Conservation (phyloP, 2,329 filamentous ascomycete species). For the Diaporthe citri region DNA sequence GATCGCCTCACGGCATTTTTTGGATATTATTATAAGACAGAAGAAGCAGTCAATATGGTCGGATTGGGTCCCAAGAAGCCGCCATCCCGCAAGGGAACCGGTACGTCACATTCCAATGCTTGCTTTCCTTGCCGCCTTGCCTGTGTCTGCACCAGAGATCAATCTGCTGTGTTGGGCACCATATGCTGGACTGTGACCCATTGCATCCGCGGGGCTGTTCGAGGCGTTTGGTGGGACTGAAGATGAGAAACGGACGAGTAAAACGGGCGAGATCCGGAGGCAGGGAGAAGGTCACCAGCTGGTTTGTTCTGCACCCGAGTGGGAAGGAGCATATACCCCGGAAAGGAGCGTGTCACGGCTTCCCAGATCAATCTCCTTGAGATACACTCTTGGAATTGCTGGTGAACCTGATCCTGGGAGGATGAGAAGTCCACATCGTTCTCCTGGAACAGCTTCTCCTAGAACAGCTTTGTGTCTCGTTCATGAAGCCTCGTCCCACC, state of each 20-base stretch:
- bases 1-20: not conserved
- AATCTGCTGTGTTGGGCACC: not conserved
- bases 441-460: not conserved
- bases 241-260: not conserved
- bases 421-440: not conserved
- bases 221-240: not conserved
- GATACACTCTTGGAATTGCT: not conserved
- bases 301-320: constrained; percentile 16
- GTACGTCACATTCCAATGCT: constrained; percentile 45
- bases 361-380: not conserved
- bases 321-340: constrained; percentile 15
- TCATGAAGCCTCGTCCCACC: not conserved
- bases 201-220: not conserved
- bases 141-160: not conserved
- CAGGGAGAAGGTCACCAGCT: not conserved
- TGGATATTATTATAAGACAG: not conserved
- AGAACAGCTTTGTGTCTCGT: not conserved
- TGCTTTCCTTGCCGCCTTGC: constrained; percentile 8
- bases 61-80: constrained; percentile 72
- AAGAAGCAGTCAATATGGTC: constrained; percentile 63
- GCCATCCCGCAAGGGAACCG: constrained; percentile 67
- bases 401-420: not conserved
- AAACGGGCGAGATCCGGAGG: not conserved
- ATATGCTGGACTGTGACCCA: not conserved
- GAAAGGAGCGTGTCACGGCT: not conserved